A percentile compares a stretch with the other conserved stretches of the same genome.
Evolutionary conservation across 2,329 filamentous ascomycete species (phyloP).

Genomic region (Ceratocystis lukuohia): DNA sequence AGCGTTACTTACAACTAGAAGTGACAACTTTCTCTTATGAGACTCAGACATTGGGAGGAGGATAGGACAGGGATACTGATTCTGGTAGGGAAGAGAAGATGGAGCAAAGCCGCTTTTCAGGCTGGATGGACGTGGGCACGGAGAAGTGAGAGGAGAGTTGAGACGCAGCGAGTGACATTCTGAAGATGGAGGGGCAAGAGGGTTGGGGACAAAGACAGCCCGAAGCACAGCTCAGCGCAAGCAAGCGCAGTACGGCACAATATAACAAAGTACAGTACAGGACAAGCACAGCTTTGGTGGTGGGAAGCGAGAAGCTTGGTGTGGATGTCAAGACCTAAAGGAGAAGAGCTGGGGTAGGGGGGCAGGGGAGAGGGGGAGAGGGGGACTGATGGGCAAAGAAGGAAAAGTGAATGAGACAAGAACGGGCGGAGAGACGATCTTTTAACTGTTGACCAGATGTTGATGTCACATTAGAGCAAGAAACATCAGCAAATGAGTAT

Average conservation of each 20-base stretch:
- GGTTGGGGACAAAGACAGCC: background rate
- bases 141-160: conserved; percentile 1
- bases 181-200: background rate
- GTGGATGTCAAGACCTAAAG: too few species aligned
- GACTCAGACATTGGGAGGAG: conserved; percentile 9
- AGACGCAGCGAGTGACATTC: conserved; percentile 2
- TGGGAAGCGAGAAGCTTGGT: too few species aligned
- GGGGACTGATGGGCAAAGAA: too few species aligned
- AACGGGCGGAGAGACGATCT: too few species aligned
- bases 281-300: background rate
- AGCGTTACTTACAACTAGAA: conserved; percentile 10
- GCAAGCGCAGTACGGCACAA: background rate
- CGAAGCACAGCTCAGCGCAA: background rate
- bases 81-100: background rate
- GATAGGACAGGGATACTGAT: background rate
- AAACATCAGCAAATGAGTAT: too few species aligned
- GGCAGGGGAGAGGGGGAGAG: too few species aligned
- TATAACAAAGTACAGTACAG: background rate
- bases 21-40: background rate
- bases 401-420: too few species aligned
- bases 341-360: too few species aligned
- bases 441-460: too few species aligned
- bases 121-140: background rate
- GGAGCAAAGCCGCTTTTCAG: background rate
- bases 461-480: too few species aligned